Conservation (phyloP, 495 filamentous ascomycete species). For the Annulohypoxylon maeteangense region DNA sequence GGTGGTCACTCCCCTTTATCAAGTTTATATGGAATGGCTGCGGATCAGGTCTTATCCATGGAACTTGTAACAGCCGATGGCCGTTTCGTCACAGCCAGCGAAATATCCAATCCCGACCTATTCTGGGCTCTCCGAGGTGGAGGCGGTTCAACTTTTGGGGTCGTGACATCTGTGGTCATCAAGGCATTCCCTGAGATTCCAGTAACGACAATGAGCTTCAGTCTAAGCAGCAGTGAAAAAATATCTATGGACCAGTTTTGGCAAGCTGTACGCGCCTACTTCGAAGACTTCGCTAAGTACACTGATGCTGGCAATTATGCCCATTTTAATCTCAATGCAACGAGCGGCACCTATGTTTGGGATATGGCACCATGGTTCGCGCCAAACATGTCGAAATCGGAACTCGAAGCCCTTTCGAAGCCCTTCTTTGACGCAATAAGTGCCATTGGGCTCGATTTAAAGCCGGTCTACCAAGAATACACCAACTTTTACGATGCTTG, state of each 20-base stretch:
- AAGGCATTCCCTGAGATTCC: slow-evolving; percentile 56
- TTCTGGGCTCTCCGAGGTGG: slow-evolving; percentile 75
- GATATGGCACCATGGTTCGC: slow-evolving; percentile 62
- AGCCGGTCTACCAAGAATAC: slow-evolving; percentile 62
- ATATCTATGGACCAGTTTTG: slow-evolving; percentile 61
- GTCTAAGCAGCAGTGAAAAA: slow-evolving; percentile 41
- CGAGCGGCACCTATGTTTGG: slow-evolving; percentile 53
- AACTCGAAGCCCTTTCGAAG: slow-evolving; percentile 56
- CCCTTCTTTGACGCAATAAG: slow-evolving; percentile 58
- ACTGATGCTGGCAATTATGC: slow-evolving; percentile 65
- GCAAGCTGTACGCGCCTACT: slow-evolving; percentile 60
- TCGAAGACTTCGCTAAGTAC: slow-evolving; percentile 56
- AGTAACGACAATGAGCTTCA: slow-evolving; percentile 54
- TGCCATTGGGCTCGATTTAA: slow-evolving; percentile 49
- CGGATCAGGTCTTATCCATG: slow-evolving; percentile 64
- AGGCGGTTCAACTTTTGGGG: slow-evolving; percentile 67
- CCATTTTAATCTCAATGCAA: slow-evolving; percentile 58
- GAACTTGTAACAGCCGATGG: slow-evolving; percentile 70
- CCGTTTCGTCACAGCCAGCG: slow-evolving; percentile 63
- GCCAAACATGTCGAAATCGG: slow-evolving; percentile 59
- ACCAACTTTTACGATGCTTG: slow-evolving; percentile 61
- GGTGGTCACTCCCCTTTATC: slow-evolving; percentile 63
- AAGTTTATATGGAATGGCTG: slow-evolving; percentile 59
- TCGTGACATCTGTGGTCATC: slow-evolving; percentile 64
- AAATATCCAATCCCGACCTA: slow-evolving; percentile 63